Evolutionary conservation across 176 grass and related monocot species (phyloP).

Genomic region (Ananas comosus): DNA sequence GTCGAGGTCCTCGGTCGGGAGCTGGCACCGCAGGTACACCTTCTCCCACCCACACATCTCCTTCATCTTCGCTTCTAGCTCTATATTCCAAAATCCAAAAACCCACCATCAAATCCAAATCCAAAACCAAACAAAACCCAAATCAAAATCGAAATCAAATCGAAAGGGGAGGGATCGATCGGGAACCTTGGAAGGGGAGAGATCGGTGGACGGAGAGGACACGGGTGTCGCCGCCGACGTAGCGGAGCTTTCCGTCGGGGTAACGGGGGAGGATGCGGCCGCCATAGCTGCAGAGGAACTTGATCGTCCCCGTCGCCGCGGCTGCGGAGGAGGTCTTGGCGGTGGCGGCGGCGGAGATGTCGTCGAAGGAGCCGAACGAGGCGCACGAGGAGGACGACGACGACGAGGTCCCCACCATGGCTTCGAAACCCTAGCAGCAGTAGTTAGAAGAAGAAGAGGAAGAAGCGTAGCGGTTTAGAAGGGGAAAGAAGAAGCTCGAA

Average conservation of each 20-base stretch:
- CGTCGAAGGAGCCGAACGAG: conserved; percentile 1
- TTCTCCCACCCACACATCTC: conserved; percentile 48
- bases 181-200: conserved; percentile 34
- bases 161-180: background rate
- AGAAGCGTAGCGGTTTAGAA: background rate
- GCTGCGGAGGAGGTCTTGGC: background rate
- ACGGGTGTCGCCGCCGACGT: conserved; percentile 67
- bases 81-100: conserved; percentile 19
- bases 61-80: conserved; percentile 48
- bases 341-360: conserved; percentile 1
- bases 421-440: too few relatives aligned
- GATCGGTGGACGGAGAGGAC: conserved; percentile 48
- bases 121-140: background rate
- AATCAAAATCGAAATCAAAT: background rate
- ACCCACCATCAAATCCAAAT: background rate
- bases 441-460: background rate
- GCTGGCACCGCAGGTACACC: conserved; percentile 55
- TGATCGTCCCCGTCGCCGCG: conserved; percentile 15
- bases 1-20: conserved; percentile 79
- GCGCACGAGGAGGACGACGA: background rate
- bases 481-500: background rate
- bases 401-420: background rate
- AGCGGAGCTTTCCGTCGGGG: conserved; percentile 61
- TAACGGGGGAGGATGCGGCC: conserved; percentile 69
- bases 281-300: conserved; percentile 79